These are phyloP conservation scores for Lepiota brunneoincarnata DNA, from an alignment of 768 basidiomycete genomes.

Conservation along the genomic window DNA sequence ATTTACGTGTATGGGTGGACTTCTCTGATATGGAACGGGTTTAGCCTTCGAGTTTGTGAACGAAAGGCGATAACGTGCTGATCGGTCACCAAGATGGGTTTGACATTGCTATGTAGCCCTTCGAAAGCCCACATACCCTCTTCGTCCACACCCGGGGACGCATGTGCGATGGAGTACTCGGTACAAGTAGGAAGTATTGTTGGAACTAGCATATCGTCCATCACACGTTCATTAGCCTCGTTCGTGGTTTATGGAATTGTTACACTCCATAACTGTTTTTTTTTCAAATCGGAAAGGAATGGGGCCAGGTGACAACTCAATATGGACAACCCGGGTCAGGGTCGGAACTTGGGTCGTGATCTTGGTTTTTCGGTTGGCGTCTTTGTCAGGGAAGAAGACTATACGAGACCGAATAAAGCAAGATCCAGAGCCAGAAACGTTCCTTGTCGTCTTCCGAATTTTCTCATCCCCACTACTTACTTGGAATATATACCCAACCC, in stretches of 20 bases:
- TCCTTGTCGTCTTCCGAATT: not conserved
- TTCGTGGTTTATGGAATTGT: not conserved
- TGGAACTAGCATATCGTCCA: not conserved
- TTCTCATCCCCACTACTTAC: conserved; percentile 1
- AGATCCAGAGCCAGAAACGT: not conserved
- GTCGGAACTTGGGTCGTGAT: not conserved
- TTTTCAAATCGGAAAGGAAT: not conserved
- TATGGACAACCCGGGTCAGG: not conserved
- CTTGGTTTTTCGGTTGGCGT: not conserved
- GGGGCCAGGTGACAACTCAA: not conserved
- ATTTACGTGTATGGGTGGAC: conserved; percentile 1
- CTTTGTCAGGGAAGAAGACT: not conserved
- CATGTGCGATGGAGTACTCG: conserved; percentile 2
- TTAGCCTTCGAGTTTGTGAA: not conserved
- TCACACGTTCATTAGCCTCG: conserved; percentile 8
- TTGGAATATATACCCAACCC: not conserved
- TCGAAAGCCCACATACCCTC: no score
- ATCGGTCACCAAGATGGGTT: no score
- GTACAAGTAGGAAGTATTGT: no score
- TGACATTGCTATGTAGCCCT: no score
- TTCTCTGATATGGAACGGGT: not conserved
- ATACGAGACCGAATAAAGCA: not conserved
- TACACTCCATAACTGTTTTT: not conserved
- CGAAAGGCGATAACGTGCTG: no score
- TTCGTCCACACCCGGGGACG: conserved; percentile 6